A percentile compares a stretch with the other conserved stretches of the same genome.
Evolutionary conservation across 768 basidiomycete genomes (phyloP).

Genomic region (Pulveroboletus ravenelii): DNA sequence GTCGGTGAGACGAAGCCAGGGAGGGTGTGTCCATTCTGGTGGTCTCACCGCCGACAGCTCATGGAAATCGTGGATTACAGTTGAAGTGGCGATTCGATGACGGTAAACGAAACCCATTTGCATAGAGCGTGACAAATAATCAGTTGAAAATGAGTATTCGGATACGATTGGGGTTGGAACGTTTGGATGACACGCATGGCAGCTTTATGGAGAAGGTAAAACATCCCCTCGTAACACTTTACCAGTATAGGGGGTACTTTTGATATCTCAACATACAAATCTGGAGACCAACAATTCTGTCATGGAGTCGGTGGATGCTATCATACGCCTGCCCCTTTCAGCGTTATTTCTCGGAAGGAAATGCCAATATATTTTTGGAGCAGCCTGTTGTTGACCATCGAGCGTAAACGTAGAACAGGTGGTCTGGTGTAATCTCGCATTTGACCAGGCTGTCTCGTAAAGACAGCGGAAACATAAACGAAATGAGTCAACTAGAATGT

Average conservation of each 20-base stretch:
- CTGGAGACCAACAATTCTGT: conserved; percentile 33
- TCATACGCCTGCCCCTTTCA: conserved; percentile 29
- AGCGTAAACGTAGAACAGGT: conserved; percentile 23
- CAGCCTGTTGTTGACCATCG: conserved; percentile 32
- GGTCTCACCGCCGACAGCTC: too few species aligned
- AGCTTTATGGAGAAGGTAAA: conserved; percentile 23
- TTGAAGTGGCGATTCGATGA: too few species aligned
- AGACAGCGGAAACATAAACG: not conserved
- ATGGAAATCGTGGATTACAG: too few species aligned
- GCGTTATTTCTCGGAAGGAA: not conserved
- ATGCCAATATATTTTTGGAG: not conserved
- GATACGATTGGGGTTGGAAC: too few species aligned
- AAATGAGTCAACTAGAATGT: conserved; percentile 13
- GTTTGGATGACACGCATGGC: too few species aligned
- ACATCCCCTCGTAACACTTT: conserved; percentile 32
- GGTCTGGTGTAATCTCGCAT: conserved; percentile 5
- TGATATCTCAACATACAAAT: conserved; percentile 34
- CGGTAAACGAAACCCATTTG: too few species aligned
- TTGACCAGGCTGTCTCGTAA: not conserved
- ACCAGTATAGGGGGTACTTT: conserved; percentile 32
- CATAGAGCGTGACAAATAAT: too few species aligned
- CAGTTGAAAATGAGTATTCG: too few species aligned
- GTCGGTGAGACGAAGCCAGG: too few species aligned
- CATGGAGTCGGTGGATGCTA: conserved; percentile 31
- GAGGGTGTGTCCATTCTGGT: too few species aligned